Conservation (phyloP, 2,329 filamentous ascomycete species). For the Furcasterigmium furcatum region DNA sequence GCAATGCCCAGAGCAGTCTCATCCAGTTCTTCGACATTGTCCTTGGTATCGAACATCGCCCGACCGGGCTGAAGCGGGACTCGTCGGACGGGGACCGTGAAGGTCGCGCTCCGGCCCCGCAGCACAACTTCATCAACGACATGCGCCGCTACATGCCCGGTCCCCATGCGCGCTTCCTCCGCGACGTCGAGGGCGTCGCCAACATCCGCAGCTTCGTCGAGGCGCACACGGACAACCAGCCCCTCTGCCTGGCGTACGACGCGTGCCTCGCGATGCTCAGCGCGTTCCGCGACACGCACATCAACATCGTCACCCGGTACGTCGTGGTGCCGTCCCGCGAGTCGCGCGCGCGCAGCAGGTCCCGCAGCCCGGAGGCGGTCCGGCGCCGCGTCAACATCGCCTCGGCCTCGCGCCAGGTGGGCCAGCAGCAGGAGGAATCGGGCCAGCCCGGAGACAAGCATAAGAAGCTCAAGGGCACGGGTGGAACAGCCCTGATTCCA, state of each 20-base stretch:
- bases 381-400: slow-evolving; percentile 58
- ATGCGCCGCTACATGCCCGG: slow-evolving; percentile 99
- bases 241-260: slow-evolving; percentile 80
- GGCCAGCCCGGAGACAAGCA: slow-evolving; percentile 24
- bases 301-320: slow-evolving; percentile 93
- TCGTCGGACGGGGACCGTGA: slow-evolving; percentile 42
- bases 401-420: slow-evolving; percentile 46
- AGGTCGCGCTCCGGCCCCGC: slow-evolving; percentile 27
- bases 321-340: slow-evolving; percentile 87
- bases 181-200: slow-evolving; percentile 73
- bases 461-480: slow-evolving; percentile 77
- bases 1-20: slow-evolving; percentile 93
- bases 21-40: slow-evolving; percentile 97
- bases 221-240: slow-evolving; percentile 53
- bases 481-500: slow-evolving; percentile 88
- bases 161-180: slow-evolving; percentile 82
- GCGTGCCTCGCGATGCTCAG: slow-evolving; percentile 73
- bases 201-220: slow-evolving; percentile 87
- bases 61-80: slow-evolving; percentile 70
- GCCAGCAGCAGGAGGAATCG: background rate
- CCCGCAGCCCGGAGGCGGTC: slow-evolving; percentile 51
- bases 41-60: slow-evolving; percentile 84
- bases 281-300: slow-evolving; percentile 84
- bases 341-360: slow-evolving; percentile 60
- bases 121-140: slow-evolving; percentile 90